These are phyloP conservation scores for Rhodotorula glutinis DNA, from an alignment of 1,284 basidiomycete species.

Conservation along the genomic window DNA sequence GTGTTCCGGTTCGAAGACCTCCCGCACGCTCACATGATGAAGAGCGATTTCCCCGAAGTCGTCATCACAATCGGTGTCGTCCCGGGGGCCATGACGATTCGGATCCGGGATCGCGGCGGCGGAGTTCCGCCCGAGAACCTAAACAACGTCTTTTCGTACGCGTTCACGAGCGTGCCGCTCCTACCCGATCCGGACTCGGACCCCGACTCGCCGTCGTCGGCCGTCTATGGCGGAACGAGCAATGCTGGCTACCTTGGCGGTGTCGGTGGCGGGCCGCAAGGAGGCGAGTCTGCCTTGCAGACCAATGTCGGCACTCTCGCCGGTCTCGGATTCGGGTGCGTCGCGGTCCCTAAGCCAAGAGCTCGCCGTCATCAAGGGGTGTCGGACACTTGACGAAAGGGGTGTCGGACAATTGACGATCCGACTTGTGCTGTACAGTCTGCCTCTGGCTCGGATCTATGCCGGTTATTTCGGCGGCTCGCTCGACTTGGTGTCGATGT, in stretches of 20 bases:
- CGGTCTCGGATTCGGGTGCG: conserved; percentile 71
- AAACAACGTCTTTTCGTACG: conserved; percentile 78
- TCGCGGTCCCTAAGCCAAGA: too few relatives aligned
- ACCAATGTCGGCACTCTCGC: conserved; percentile 71
- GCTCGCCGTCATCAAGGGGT: too few relatives aligned
- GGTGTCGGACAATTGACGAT: too few relatives aligned
- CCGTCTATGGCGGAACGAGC: conserved; percentile 38
- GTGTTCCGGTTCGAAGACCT: conserved; percentile 39
- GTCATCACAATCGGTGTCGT: conserved; percentile 47
- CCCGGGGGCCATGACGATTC: conserved; percentile 64
- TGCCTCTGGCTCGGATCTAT: conserved; percentile 27
- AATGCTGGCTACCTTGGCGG: conserved; percentile 52
- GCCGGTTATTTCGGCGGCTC: conserved; percentile 65
- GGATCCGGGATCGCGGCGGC: conserved; percentile 80
- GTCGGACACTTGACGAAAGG: too few relatives aligned
- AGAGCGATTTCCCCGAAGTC: conserved; percentile 45
- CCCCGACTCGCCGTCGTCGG: conserved; percentile 33
- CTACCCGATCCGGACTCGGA: conserved; percentile 39
- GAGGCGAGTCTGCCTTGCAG: conserved; percentile 69
- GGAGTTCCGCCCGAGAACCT: conserved; percentile 71
- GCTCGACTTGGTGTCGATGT: conserved; percentile 68
- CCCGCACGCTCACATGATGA: conserved; percentile 35
- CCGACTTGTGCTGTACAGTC: too few relatives aligned
- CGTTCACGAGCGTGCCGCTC: conserved; percentile 72
- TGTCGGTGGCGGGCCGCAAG: conserved; percentile 63